These are phyloP conservation scores for Macrolepiota fuliginosa DNA, from an alignment of 768 basidiomycete genomes.

Conservation along the genomic window DNA sequence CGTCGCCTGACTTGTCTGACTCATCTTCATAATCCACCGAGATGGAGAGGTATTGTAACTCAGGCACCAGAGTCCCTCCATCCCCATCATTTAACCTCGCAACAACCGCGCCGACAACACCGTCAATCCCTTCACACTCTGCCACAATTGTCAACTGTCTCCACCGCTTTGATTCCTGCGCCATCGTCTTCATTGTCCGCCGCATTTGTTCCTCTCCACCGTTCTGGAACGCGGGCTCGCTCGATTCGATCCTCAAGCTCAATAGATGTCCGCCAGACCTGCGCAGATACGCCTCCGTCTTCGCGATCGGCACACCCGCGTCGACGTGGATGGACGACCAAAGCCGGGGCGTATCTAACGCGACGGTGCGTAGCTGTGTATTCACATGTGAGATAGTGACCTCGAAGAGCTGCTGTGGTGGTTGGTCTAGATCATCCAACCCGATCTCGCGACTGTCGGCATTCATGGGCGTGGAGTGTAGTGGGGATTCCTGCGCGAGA, in stretches of 20 bases:
- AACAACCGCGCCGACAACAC: neutral
- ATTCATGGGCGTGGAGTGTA: neutral
- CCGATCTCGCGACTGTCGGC: neutral
- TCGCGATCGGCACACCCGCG: slow-evolving; percentile 4
- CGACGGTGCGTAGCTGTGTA: slow-evolving; percentile 35
- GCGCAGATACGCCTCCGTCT: slow-evolving; percentile 26
- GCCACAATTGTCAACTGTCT: slow-evolving; percentile 25
- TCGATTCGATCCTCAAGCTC: slow-evolving; percentile 29
- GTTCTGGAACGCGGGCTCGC: neutral
- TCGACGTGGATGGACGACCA: slow-evolving; percentile 37
- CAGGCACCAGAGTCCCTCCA: slow-evolving; percentile 22
- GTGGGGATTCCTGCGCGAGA: slow-evolving; percentile 15
- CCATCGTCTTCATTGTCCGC: slow-evolving; percentile 27
- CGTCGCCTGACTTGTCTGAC: neutral
- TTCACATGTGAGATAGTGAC: slow-evolving; percentile 37
- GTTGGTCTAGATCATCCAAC: neutral
- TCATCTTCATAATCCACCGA: slow-evolving; percentile 26
- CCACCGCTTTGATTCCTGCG: slow-evolving; percentile 34
- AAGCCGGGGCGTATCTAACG: slow-evolving; percentile 33
- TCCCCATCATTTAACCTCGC: neutral
- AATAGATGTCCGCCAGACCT: slow-evolving; percentile 32
- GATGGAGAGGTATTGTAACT: slow-evolving; percentile 37
- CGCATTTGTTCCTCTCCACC: slow-evolving; percentile 11
- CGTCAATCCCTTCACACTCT: neutral
- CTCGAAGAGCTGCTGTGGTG: slow-evolving; percentile 29